Base-by-base conservation (phyloP, 1,139 yeast genomes). In the Taphrina confusa region DNA sequence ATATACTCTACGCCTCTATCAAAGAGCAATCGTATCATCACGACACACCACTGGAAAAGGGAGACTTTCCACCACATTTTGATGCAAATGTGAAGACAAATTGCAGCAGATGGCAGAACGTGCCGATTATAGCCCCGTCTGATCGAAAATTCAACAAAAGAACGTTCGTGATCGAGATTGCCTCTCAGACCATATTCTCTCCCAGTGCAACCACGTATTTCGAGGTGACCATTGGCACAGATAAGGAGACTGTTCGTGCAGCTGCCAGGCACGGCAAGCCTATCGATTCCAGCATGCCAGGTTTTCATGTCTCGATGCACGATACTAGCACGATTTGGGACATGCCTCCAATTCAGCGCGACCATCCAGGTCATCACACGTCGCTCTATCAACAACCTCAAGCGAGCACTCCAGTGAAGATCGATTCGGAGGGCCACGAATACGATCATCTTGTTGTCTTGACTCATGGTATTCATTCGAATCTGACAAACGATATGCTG, bases 401-500 rank as follows among this genome's bases (percentile, higher is more conserved):
- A 70, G 76, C 34, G 78, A 79, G 61, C 73, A 77, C 60, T 87
- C 82, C 64, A 86, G 95, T 0, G 67, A 78, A 27, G 95, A 87
- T 68, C 71, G 91, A 30, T 90, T 97, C 97, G 83, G 78, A 66
- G 66, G 74, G 42, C 83, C 84, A 0, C 8, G 14, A 22, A 1
- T 33, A 37, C 28, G 57, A 44, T 6, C 96, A 89, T 72, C 74
- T 89, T 63, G 92, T 88, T 27, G 77, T 89, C 1, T 68, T 92
- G 31, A 87, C 96, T 0, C 98, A 92, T 72, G 99, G 99, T 0
- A 74, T 92, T 40, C 96, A 90, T 70, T 88, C 97, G 0, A 92
- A 92, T 69, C 82, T 85, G 0, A 82, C 94, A 1, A 87, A 95
- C 0, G 99, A 92, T 71, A 81, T 92, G 92, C 78, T 85, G 45